A percentile compares a stretch with the other conserved stretches of the same genome.
Conservation (phyloP, 805 yeast species). For the Kodamaea hsintzibuensis region DNA sequence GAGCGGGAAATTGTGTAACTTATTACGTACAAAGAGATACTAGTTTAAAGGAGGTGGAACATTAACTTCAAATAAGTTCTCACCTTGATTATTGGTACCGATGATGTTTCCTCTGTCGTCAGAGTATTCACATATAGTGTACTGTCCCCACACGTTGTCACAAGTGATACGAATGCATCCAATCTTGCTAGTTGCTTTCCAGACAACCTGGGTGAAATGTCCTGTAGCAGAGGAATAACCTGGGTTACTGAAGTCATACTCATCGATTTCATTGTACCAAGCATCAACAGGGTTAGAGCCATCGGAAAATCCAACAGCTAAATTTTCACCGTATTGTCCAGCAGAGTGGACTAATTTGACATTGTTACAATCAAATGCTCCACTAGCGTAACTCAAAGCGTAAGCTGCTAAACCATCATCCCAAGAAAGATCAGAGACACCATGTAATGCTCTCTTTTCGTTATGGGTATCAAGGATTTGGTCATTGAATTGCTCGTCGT, state of each 20-base stretch:
- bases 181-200: slow-evolving; percentile 33
- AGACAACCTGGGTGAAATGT: slow-evolving; percentile 42
- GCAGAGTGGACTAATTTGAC: slow-evolving; percentile 32
- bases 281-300: slow-evolving; percentile 34
- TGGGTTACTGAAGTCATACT: slow-evolving; percentile 26
- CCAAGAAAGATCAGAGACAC: slow-evolving; percentile 31
- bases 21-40: neutral
- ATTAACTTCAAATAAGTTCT: slow-evolving; percentile 41
- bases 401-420: slow-evolving; percentile 28
- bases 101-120: slow-evolving; percentile 52
- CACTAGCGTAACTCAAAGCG: slow-evolving; percentile 32
- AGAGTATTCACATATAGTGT: slow-evolving; percentile 71
- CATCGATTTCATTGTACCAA: slow-evolving; percentile 40
- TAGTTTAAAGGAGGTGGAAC: slow-evolving; percentile 37
- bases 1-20: neutral
- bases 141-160: slow-evolving; percentile 52
- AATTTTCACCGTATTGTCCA: slow-evolving; percentile 41
- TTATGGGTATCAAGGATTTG: slow-evolving; percentile 37
- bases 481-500: slow-evolving; percentile 21
- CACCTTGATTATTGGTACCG: slow-evolving; percentile 36
- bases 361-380: slow-evolving; percentile 36
- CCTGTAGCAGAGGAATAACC: slow-evolving; percentile 20
- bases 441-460: slow-evolving; percentile 30
- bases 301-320: slow-evolving; percentile 39
- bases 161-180: slow-evolving; percentile 45